phyloP scores from a whole-genome alignment of 1,284 basidiomycete species.

The Omphalotus olearius region DNA sequence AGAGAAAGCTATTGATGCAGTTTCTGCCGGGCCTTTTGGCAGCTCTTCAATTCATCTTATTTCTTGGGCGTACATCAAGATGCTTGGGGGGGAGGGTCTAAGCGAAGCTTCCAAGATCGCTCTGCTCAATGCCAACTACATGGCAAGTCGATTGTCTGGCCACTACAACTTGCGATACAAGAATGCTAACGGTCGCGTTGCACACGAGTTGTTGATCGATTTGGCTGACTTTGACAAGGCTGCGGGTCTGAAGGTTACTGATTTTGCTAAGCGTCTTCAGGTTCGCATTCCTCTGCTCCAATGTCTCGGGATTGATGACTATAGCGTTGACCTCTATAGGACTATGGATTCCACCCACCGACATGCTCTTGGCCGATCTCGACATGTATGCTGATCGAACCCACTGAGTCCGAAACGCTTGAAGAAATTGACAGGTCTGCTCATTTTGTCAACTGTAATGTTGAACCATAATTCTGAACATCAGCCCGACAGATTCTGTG shows the following conservation, averaged over 20 bases:
- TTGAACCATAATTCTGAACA: conserved; percentile 6
- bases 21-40: conserved; percentile 91
- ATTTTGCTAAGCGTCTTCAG: conserved; percentile 95
- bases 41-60: conserved; percentile 95
- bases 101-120: conserved; percentile 84
- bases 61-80: conserved; percentile 98
- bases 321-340: conserved; percentile 32
- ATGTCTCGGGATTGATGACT: too few species aligned
- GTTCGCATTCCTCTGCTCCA: conserved; percentile 30
- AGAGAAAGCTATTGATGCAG: conserved; percentile 76
- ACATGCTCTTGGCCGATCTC: conserved; percentile 94
- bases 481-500: conserved; percentile 67
- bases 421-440: conserved; percentile 81
- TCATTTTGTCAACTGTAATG: neutral
- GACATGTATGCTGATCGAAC: conserved; percentile 93
- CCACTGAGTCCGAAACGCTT: conserved; percentile 90
- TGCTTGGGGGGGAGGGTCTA: conserved; percentile 92
- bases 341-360: conserved; percentile 88
- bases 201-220: conserved; percentile 95
- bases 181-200: conserved; percentile 87
- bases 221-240: conserved; percentile 90
- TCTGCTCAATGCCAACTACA: conserved; percentile 95
- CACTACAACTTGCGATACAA: conserved; percentile 90
- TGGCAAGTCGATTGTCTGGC: conserved; percentile 81
- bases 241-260: conserved; percentile 87